phyloP scores from a whole-genome alignment of 2,329 filamentous ascomycete genomes.

The Berkeleyomyces rouxiae region DNA sequence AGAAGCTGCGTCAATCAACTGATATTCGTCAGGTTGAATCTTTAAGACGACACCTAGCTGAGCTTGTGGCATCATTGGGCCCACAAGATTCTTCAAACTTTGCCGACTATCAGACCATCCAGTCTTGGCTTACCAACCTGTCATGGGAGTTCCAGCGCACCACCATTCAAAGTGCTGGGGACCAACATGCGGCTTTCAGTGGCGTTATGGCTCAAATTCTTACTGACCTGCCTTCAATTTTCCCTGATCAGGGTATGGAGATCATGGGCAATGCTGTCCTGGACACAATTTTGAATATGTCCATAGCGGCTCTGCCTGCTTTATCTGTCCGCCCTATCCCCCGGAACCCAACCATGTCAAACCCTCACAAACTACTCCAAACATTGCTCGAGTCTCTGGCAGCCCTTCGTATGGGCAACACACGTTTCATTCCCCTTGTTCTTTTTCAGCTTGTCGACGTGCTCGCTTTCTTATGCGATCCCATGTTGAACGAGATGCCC shows the following conservation, averaged over 20 bases:
- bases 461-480: slow-evolving; percentile 44
- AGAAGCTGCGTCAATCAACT: slow-evolving; percentile 42
- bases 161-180: slow-evolving; percentile 8
- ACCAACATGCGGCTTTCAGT: slow-evolving; percentile 9
- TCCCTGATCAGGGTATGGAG: slow-evolving; percentile 57
- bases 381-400: slow-evolving; percentile 52
- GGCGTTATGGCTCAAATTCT: slow-evolving; percentile 25
- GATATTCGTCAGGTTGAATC: slow-evolving; percentile 53
- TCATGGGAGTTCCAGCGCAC: slow-evolving; percentile 30
- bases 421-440: slow-evolving; percentile 61
- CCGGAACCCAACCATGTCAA: slow-evolving; percentile 38
- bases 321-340: slow-evolving; percentile 47
- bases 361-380: slow-evolving; percentile 55
- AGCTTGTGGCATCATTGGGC: slow-evolving; percentile 15
- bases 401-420: slow-evolving; percentile 55
- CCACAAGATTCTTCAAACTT: slow-evolving; percentile 20
- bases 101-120: slow-evolving; percentile 39
- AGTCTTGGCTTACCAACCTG: slow-evolving; percentile 46
- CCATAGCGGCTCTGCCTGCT: slow-evolving; percentile 26
- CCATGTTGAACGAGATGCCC: slow-evolving; percentile 41
- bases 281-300: slow-evolving; percentile 50
- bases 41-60: slow-evolving; percentile 4
- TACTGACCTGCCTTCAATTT: slow-evolving; percentile 49
- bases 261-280: slow-evolving; percentile 59
- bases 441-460: slow-evolving; percentile 60